Evolutionary conservation across 345 rosid genomes (phyloP), one percentile per base, ranked within the genome.

Genomic region (Isatis tinctoria): DNA sequence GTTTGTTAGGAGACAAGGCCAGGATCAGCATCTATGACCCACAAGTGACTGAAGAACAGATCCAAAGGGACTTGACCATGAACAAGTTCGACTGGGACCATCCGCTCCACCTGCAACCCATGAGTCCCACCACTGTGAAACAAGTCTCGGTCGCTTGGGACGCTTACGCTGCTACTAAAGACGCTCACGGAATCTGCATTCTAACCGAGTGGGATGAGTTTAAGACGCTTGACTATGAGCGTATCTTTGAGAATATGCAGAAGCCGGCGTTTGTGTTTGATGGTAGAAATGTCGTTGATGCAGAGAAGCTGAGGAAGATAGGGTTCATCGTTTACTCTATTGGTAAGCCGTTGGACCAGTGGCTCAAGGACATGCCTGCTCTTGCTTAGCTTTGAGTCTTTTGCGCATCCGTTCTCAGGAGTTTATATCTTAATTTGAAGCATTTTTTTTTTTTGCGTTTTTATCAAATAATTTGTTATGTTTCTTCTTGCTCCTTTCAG

Each of bases 1-100:
- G 96, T 22, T 85, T 90, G 28, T 61, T 90, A 70, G 96, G 90
- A 65, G 96, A 90, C 79, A 90, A 88, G 70, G 93, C 93, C 56
- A 66, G 64, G 63, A 59, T 90, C 81, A 85, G 93, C 85, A 88
- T 90, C 47, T 88, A 88, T 7, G 96, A 88, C 24, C 93, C 93
- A 14, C 96, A 88, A 83, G 96, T 90, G 37, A 83, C 87, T 0
- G 87, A 83, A 74, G 96, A 88, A 52, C 93, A 90, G 79, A 88
- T 90, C 80, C 90, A 86, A 33, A 58, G 63, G 17, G 63, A 58
- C 63, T 33, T 58, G 2, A 58, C 41, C 14, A 58, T 58, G 63
- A 58, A 58, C 63, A 58, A 58, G 35, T 58, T 58, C 63, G 63
- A 58, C 63, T 58, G 63, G 63, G 63, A 58, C 63, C 62, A 57